Percentiles rank a stretch among this genome's conserved stretches.
phyloP scores from a whole-genome alignment of 345 rosid species.

The Salix koriyanagi region DNA sequence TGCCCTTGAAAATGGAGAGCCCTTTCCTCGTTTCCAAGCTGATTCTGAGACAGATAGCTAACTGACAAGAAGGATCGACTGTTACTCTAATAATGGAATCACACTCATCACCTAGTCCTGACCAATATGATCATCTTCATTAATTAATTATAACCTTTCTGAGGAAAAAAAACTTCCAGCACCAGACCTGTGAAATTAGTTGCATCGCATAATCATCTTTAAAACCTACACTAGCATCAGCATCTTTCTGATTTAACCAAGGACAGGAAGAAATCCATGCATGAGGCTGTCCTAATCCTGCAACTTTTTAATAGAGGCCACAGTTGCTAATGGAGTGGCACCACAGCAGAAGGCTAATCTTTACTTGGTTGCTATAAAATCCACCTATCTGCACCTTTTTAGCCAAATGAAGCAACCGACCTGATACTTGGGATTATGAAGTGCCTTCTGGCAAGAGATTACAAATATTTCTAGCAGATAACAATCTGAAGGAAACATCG shows the following conservation, averaged over 20 bases:
- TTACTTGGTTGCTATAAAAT: neutral
- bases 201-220: neutral
- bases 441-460: neutral
- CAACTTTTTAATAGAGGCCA: neutral
- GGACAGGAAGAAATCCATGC: neutral
- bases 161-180: neutral
- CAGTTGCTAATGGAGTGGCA: neutral
- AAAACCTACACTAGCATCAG: neutral
- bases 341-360: neutral
- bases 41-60: constrained; percentile 24
- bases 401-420: neutral
- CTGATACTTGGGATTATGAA: neutral
- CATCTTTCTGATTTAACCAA: neutral
- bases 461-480: neutral
- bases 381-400: neutral
- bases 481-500: constrained; percentile 12
- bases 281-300: neutral
- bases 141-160: neutral
- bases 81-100: constrained; percentile 17
- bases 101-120: neutral
- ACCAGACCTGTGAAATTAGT: neutral
- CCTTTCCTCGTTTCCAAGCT: constrained; percentile 6
- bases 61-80: constrained; percentile 23
- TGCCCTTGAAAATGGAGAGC: constrained; percentile 28
- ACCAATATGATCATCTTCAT: neutral